Evolutionary conservation across 2,329 filamentous ascomycete genomes (phyloP).

Genomic region (Phialophora tarda): DNA sequence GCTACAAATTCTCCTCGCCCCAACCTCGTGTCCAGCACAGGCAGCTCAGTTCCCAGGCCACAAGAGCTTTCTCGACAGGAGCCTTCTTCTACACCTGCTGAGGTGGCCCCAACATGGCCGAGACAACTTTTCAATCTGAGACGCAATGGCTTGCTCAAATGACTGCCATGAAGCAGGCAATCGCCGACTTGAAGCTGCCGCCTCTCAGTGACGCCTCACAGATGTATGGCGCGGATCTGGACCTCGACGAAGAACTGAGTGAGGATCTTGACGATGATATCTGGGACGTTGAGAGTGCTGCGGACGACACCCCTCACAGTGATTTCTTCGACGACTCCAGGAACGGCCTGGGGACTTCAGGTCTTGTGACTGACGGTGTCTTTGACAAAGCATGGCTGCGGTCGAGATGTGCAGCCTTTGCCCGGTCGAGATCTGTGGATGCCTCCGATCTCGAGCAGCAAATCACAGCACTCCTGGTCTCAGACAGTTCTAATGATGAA

Average conservation of each 20-base stretch:
- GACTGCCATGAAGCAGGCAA: slow-evolving; percentile 81
- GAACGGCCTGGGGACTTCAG: slow-evolving; percentile 48
- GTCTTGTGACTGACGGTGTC: slow-evolving; percentile 41
- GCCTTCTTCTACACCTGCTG: neutral
- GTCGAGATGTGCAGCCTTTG: slow-evolving; percentile 69
- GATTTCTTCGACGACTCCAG: slow-evolving; percentile 70
- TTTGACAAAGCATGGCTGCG: slow-evolving; percentile 74
- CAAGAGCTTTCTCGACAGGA: neutral
- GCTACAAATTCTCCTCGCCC: neutral
- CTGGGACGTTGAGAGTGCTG: slow-evolving; percentile 78
- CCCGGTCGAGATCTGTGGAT: slow-evolving; percentile 69
- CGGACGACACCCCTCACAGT: slow-evolving; percentile 50
- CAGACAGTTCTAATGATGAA: slow-evolving; percentile 76
- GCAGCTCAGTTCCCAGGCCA: slow-evolving; percentile 9
- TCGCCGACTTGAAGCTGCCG: slow-evolving; percentile 71
- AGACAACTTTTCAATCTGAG: slow-evolving; percentile 47
- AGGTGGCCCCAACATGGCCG: slow-evolving; percentile 29
- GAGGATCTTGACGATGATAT: slow-evolving; percentile 77
- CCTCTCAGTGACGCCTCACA: slow-evolving; percentile 53
- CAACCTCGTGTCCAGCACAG: slow-evolving; percentile 11
- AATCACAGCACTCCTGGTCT: slow-evolving; percentile 73
- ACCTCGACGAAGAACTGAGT: slow-evolving; percentile 64
- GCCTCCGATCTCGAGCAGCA: slow-evolving; percentile 76
- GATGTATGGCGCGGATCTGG: slow-evolving; percentile 60
- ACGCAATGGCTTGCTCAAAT: slow-evolving; percentile 84